These are phyloP conservation scores for Hypoxylon sp. DNA, from an alignment of 2,329 filamentous ascomycete species.

Conservation along the genomic window DNA sequence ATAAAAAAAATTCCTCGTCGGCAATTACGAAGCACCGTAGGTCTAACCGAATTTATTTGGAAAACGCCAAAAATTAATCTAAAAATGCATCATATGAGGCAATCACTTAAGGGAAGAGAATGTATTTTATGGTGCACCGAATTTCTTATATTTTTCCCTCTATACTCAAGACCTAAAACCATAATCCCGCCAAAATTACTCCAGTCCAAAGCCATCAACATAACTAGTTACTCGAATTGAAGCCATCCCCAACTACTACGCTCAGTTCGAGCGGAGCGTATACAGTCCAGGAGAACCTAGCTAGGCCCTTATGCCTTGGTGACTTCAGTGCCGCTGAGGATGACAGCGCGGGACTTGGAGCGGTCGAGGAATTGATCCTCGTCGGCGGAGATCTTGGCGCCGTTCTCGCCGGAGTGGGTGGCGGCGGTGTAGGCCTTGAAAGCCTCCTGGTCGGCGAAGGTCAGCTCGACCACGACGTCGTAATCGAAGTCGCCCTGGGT, in stretches of 20 bases:
- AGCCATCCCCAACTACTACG: neutral
- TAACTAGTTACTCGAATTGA: conserved; percentile 9
- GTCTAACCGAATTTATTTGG: no score
- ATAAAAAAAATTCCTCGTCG: no score
- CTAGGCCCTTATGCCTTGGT: conserved; percentile 22
- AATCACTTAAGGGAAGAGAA: neutral
- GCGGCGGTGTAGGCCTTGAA: conserved; percentile 46
- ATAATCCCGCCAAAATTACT: conserved; percentile 1
- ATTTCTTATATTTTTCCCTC: neutral
- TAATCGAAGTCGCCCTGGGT: conserved; percentile 47
- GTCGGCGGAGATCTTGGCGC: conserved; percentile 41
- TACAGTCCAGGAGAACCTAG: neutral
- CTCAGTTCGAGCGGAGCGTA: neutral
- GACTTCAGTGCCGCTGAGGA: conserved; percentile 35
- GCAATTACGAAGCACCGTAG: no score
- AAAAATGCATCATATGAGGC: neutral
- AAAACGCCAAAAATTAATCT: no score
- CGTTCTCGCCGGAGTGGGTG: conserved; percentile 43
- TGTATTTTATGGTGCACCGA: neutral
- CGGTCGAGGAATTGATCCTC: conserved; percentile 48
- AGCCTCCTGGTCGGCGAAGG: conserved; percentile 40
- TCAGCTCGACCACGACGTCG: conserved; percentile 43
- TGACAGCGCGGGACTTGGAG: conserved; percentile 36
- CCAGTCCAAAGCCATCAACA: conserved; percentile 6
- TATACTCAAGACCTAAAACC: conserved; percentile 6